Base-by-base conservation (phyloP, 192 early-diverging fungal species). In the Geosiphon pyriformis region DNA sequence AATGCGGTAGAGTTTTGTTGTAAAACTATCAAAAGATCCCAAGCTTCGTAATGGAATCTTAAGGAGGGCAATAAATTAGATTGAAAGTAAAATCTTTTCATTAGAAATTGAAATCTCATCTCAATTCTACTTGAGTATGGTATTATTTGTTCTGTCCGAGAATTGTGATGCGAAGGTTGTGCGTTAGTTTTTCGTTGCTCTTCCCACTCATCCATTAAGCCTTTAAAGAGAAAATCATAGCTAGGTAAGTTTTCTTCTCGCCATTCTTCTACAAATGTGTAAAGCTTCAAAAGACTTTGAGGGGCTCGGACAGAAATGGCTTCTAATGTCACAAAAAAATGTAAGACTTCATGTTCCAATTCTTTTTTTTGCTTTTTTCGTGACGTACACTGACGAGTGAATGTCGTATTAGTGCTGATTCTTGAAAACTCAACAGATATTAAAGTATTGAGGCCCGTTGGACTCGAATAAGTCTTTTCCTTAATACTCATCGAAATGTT, bases 261-360 rank as follows among this genome's bases (percentile, higher is more conserved):
- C 91, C 91, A 93, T 31, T 87, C 83, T 58, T 88, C 87, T n/a
- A 90, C 75, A 70, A 93, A 91, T 2, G 79, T 72, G 54, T 90
- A 86, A 11, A 93, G 51, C 46, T 85, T 85, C n/a, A 93, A 62
- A 12, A 93, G 69, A 59, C 87, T 90, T 48, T 84, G 76, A 4
- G 84, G 86, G 0, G 83, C 60, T 32, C 75, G 69, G 32, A 86
- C 55, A 29, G 72, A 60, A 26, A 86, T 65, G 18, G 68, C 68
- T 61, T 78, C 70, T 37, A 86, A 67, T 0, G 67, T 76, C n/a
- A 78, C 73, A 57, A 83, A 71, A 18, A 82, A 33, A 27, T 80
- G 80, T 31, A 85, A 56, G 0, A 82, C 70, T 47, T 83, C 72
- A 8, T 68, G 69, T 12, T 73, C 65, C 20, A 59, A 55, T 47